Evolutionary conservation across 2,329 filamentous ascomycete genomes (phyloP).

Genomic region (Cladophialophora psammophila): DNA sequence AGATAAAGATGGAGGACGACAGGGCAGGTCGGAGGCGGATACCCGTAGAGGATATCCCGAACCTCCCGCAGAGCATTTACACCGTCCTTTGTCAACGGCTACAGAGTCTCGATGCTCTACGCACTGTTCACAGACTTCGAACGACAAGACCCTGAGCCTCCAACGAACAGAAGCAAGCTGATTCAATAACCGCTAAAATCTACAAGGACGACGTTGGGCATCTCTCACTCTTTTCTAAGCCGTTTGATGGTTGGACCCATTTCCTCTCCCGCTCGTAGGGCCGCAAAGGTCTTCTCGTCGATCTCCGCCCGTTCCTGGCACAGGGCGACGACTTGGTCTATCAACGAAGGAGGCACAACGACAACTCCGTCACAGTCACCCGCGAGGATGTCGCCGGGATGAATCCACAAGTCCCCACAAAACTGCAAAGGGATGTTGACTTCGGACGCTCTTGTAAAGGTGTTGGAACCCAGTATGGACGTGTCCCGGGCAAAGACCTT

Average conservation of each 20-base stretch:
- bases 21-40: no score
- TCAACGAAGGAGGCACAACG: conserved; percentile 27
- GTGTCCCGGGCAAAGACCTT: conserved; percentile 44
- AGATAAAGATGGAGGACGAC: no score
- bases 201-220: no score
- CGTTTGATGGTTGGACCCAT: conserved; percentile 48
- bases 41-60: no score
- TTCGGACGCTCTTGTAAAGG: conserved; percentile 47
- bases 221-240: background rate
- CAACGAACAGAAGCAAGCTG: no score
- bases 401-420: conserved; percentile 41
- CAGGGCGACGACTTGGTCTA: conserved; percentile 45
- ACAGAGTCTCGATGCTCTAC: no score
- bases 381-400: conserved; percentile 48
- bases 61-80: no score
- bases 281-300: conserved; percentile 47
- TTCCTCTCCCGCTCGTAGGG: conserved; percentile 44
- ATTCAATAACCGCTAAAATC: no score
- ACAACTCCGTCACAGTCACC: conserved; percentile 46
- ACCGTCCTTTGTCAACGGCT: no score
- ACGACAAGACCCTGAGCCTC: no score
- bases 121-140: no score
- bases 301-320: conserved; percentile 47
- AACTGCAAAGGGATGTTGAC: conserved; percentile 48
- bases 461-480: conserved; percentile 47